These are phyloP conservation scores for Phytophthora agathidicida DNA, from an alignment of 352 stramenopile genomes.

Conservation along the genomic window DNA sequence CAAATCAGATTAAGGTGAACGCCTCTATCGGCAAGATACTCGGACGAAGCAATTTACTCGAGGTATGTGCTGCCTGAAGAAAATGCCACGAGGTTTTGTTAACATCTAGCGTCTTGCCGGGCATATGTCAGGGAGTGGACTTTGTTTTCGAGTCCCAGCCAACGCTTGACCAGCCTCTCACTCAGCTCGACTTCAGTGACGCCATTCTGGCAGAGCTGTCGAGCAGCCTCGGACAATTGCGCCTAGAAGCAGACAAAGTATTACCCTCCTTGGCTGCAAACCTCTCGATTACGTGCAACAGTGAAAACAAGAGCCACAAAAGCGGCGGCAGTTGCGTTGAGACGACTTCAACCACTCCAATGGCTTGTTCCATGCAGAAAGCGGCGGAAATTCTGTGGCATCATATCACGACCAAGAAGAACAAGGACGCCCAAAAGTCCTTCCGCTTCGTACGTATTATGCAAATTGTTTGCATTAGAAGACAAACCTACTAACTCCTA, in stretches of 20 bases:
- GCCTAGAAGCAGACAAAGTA: conserved; percentile 12
- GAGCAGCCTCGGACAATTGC: conserved; percentile 10
- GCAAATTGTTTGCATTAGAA: too few species aligned
- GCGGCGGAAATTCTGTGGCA: conserved; percentile 26
- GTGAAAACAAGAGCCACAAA: background rate
- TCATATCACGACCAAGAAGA: conserved; percentile 34
- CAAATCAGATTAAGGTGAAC: conserved; percentile 22
- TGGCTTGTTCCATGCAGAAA: conserved; percentile 19
- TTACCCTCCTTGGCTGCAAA: background rate
- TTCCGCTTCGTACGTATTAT: conserved; percentile 30
- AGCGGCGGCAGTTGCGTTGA: conserved; percentile 11
- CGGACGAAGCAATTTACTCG: conserved; percentile 7
- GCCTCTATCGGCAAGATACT: conserved; percentile 20
- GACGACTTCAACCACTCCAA: conserved; percentile 23
- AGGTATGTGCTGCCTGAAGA: conserved; percentile 14
- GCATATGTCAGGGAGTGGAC: conserved; percentile 12
- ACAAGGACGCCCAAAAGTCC: conserved; percentile 28
- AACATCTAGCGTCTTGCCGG: background rate
- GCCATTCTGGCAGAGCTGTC: conserved; percentile 22
- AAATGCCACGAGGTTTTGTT: too few species aligned
- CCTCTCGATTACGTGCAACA: conserved; percentile 10
- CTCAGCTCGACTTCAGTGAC: conserved; percentile 24
- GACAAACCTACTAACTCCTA: too few species aligned
- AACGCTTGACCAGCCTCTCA: conserved; percentile 6
- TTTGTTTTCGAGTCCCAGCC: conserved; percentile 17